phyloP scores from a whole-genome alignment of 1,139 yeast species.

The Ogataea hybrid region DNA sequence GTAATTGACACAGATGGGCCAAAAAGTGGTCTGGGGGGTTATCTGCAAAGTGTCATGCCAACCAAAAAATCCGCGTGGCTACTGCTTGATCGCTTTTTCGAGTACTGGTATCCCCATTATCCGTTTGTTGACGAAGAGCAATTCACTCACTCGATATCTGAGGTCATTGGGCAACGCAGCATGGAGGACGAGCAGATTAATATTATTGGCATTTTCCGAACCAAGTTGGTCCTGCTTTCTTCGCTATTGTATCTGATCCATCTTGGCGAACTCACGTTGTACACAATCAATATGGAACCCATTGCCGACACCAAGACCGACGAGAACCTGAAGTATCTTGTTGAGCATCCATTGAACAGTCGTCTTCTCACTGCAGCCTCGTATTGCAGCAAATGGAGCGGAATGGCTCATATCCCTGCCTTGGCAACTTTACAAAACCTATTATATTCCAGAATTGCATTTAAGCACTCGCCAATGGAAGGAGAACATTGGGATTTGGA shows the following conservation, averaged over 20 bases:
- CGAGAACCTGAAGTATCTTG: slow-evolving; percentile 30
- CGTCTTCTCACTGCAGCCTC: slow-evolving; percentile 39
- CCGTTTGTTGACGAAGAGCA: slow-evolving; percentile 40
- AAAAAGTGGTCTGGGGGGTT: not conserved
- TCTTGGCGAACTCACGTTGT: slow-evolving; percentile 35
- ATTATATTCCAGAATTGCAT: slow-evolving; percentile 35
- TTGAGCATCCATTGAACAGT: slow-evolving; percentile 40
- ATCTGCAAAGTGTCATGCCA: slow-evolving; percentile 32
- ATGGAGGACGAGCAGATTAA: slow-evolving; percentile 10
- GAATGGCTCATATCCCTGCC: slow-evolving; percentile 36
- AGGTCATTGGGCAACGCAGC: slow-evolving; percentile 22
- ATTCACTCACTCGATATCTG: slow-evolving; percentile 15
- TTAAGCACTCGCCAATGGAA: slow-evolving; percentile 41
- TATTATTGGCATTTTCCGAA: slow-evolving; percentile 21
- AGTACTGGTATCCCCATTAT: slow-evolving; percentile 36
- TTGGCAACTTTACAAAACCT: slow-evolving; percentile 40
- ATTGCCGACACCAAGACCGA: slow-evolving; percentile 11
- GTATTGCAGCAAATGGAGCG: slow-evolving; percentile 40
- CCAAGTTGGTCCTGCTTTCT: slow-evolving; percentile 31
- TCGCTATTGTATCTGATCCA: slow-evolving; percentile 27
- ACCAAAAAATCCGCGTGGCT: slow-evolving; percentile 37
- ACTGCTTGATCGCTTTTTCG: slow-evolving; percentile 38
- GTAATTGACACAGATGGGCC: not conserved
- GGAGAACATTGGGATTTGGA: slow-evolving; percentile 41
- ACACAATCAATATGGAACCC: slow-evolving; percentile 32